Conservation (phyloP, 2,329 filamentous ascomycete genomes). For the Elsinoe batatas region DNA sequence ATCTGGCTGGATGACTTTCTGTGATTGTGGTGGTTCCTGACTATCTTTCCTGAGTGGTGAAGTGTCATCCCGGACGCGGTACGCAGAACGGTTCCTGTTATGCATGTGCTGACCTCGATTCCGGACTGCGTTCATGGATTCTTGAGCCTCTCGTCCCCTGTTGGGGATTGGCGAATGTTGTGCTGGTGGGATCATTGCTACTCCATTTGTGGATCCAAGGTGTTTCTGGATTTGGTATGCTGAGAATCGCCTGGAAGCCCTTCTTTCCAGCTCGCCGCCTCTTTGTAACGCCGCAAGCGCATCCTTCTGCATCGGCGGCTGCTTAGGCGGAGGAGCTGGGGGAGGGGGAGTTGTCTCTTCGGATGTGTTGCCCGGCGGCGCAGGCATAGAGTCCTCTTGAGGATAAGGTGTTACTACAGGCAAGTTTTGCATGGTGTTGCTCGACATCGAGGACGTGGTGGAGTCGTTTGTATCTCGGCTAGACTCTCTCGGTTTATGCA, state of each 20-base stretch:
- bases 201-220: conserved; percentile 69
- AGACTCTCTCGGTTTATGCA: conserved; percentile 20
- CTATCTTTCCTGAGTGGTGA: conserved; percentile 48
- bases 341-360: conserved; percentile 46
- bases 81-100: conserved; percentile 42
- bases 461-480: conserved; percentile 31
- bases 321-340: conserved; percentile 65
- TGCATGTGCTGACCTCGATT: conserved; percentile 48
- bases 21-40: conserved; percentile 50
- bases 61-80: conserved; percentile 43
- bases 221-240: conserved; percentile 96
- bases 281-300: conserved; percentile 83
- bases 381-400: conserved; percentile 46
- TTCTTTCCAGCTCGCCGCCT: conserved; percentile 81
- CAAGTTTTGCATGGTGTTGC: conserved; percentile 63
- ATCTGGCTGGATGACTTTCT: conserved; percentile 26
- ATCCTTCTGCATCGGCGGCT: conserved; percentile 74
- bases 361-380: conserved; percentile 23
- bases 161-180: conserved; percentile 80
- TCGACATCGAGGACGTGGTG: conserved; percentile 61
- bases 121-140: conserved; percentile 68
- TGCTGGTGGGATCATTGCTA: conserved; percentile 70
- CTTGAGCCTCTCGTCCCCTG: conserved; percentile 69
- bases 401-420: conserved; percentile 66
- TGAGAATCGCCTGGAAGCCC: conserved; percentile 87